Evolutionary conservation across 2,329 filamentous ascomycete species (phyloP).

Genomic region (Colletotrichum orchidophilum): DNA sequence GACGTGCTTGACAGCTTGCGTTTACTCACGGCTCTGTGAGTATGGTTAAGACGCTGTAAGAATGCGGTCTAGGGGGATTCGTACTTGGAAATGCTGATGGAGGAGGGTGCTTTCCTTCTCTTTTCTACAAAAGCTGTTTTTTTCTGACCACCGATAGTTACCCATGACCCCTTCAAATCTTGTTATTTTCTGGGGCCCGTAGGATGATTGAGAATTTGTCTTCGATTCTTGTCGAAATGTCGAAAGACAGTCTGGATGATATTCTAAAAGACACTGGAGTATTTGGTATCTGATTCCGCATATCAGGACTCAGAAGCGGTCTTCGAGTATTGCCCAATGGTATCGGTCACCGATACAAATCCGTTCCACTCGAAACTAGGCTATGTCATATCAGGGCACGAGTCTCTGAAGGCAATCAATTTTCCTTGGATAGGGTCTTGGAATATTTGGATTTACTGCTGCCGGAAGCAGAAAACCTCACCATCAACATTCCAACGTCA

Average conservation of each 20-base stretch:
- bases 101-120: neutral
- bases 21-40: neutral
- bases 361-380: neutral
- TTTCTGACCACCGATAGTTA: neutral
- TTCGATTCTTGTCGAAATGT: neutral
- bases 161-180: neutral
- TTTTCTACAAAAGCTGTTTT: neutral
- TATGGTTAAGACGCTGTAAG: neutral
- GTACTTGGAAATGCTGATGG: neutral
- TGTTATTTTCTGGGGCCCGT: neutral
- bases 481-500: neutral
- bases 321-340: neutral
- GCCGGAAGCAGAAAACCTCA: neutral
- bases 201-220: rapidly evolving
- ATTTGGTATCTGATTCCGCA: rapidly evolving
- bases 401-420: neutral
- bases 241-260: neutral
- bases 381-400: neutral
- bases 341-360: neutral
- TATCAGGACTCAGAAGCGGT: neutral
- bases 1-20: neutral
- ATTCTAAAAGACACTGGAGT: neutral
- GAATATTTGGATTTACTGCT: neutral
- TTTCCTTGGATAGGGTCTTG: neutral
- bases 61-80: neutral